Evolutionary conservation across 2,329 filamentous ascomycete genomes (phyloP), one percentile per base, ranked within the genome.

Genomic region (Paecilomyces dactylethromorphus): DNA sequence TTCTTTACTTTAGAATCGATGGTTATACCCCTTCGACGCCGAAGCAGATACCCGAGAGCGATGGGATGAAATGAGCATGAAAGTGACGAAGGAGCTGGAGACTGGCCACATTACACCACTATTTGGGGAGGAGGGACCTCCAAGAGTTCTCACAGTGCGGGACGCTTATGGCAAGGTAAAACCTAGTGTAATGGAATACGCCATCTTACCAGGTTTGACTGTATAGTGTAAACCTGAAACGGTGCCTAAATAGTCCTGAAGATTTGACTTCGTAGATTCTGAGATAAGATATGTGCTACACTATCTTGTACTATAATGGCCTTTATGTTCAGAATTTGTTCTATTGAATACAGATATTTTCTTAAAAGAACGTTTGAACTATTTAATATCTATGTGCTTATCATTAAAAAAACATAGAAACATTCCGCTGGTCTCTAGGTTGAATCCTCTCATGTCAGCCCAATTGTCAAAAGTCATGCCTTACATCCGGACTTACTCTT

Each of bases 21-120:
- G 77, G 69, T 60, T 81, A 21, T 81, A 81, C 60, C 73, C 75
- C 1, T 80, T 76, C 55, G 78, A 81, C 61, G 76, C 78, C 6
- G 77, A 81, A 65, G 71, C 70, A 3, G 78, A 80, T 56, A 76
- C 78, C 3, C 13, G 71, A 7, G 69, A 73, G 55, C 71, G 73
- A 29, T 81, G 78, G 78, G 63, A 71, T 5, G 72, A 74, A 53
- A 68, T 80, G n/a, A 77, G 76, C 1, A 58, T 65, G 3, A 54
- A 67, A 13, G 77, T 78, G 12, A 59, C 61, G 3, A 64, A 68
- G 33, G 77, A 79, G 62, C 62, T 79, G 54, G 62, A 63, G 33
- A 66, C 59, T 1, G 75, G 74, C 1, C 65, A 71, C 32, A 74
- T 79, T 55, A 72, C 69, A 13, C 76, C 76, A 3, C 61, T 80